These are phyloP conservation scores for Pestalotiopsis sp. DNA, from an alignment of 2,329 filamentous ascomycete species.

Conservation along the genomic window DNA sequence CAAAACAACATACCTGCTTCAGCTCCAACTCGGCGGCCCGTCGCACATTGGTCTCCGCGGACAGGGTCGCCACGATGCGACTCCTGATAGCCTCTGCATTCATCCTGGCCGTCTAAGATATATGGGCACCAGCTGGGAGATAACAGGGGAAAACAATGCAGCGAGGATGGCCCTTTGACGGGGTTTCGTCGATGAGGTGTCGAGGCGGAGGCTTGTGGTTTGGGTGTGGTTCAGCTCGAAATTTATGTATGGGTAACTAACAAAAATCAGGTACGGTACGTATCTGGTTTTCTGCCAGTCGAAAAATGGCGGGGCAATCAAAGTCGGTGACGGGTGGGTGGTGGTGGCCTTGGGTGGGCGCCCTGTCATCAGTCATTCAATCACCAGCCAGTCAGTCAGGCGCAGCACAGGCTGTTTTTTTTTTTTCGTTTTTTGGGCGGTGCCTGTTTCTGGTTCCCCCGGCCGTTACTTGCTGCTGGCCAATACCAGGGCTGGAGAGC, in stretches of 20 bases:
- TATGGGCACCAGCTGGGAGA: background rate
- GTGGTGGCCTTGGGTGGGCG: background rate
- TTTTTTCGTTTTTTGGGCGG: background rate
- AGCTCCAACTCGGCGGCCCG: conserved; percentile 79
- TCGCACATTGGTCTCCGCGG: conserved; percentile 73
- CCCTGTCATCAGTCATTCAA: background rate
- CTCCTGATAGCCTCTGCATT: conserved; percentile 74
- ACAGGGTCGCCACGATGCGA: conserved; percentile 77
- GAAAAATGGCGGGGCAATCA: conserved; percentile 11
- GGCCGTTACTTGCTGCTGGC: background rate
- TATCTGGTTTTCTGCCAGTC: conserved; percentile 9
- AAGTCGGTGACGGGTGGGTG: background rate
- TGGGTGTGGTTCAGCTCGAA: conserved; percentile 11
- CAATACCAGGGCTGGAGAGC: background rate
- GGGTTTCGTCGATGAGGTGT: conserved; percentile 8
- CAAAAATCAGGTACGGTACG: conserved; percentile 5
- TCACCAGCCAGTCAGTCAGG: background rate
- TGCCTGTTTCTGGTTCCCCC: background rate
- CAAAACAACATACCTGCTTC: conserved; percentile 67
- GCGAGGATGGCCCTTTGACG: conserved; percentile 10
- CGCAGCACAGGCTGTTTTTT: background rate
- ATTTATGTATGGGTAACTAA: conserved; percentile 6
- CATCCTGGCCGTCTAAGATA: conserved; percentile 50
- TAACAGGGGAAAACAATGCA: background rate
- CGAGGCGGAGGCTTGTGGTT: background rate